Evolutionary conservation across 768 basidiomycete species (phyloP).

Genomic region (Lentinula raphanica): DNA sequence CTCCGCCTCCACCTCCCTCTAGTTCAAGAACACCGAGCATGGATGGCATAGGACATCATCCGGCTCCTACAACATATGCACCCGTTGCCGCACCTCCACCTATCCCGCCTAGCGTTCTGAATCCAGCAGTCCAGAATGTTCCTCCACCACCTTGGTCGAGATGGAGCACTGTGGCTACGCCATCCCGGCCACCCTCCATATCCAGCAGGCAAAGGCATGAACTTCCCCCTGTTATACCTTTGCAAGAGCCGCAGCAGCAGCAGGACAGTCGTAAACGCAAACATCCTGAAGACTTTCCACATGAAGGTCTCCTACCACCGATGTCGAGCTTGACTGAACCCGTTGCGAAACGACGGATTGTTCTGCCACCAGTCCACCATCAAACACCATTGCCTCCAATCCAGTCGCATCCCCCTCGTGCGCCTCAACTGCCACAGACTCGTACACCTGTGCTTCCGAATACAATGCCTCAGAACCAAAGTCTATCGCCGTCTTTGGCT

Average conservation of each 20-base stretch:
- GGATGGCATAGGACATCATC: constrained; percentile 15
- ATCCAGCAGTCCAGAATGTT: constrained; percentile 14
- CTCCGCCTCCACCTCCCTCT: constrained; percentile 18
- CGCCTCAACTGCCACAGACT: constrained; percentile 9
- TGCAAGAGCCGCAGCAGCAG: constrained; percentile 33
- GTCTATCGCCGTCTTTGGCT: constrained; percentile 57
- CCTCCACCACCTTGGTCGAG: constrained; percentile 44
- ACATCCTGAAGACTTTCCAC: constrained; percentile 32
- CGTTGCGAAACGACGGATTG: constrained; percentile 33
- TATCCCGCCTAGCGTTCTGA: background rate
- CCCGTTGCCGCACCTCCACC: constrained; percentile 10
- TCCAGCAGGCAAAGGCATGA: constrained; percentile 36
- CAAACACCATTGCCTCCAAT: constrained; percentile 13
- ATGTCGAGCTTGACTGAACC: constrained; percentile 19
- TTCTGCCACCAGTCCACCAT: constrained; percentile 14
- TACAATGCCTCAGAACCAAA: constrained; percentile 41
- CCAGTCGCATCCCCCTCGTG: constrained; percentile 26
- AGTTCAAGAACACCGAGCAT: constrained; percentile 11
- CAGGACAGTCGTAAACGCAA: constrained; percentile 41
- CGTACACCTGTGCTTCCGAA: constrained; percentile 20
- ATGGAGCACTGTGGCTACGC: constrained; percentile 43
- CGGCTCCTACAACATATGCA: constrained; percentile 9
- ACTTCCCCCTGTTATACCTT: constrained; percentile 24
- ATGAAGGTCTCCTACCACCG: constrained; percentile 19
- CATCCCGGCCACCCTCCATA: constrained; percentile 33